phyloP scores from a whole-genome alignment of 495 filamentous ascomycete species.

The Xylaria palmicola region DNA sequence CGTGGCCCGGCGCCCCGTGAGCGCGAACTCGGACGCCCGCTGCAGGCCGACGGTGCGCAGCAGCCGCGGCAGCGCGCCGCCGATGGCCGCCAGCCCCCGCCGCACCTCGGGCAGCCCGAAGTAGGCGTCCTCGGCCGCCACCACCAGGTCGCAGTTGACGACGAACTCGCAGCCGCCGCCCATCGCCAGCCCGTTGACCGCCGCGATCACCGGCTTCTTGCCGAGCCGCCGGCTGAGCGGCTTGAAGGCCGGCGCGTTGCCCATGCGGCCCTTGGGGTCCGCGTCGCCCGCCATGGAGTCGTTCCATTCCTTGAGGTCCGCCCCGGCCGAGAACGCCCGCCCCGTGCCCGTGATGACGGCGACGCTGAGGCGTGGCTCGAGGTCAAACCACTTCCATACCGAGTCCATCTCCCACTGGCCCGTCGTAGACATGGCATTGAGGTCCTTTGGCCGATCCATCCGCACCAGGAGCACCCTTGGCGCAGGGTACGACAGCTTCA shows the following conservation, averaged over 20 bases:
- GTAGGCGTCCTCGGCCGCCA: conserved; percentile 56
- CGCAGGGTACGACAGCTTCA: conserved; percentile 40
- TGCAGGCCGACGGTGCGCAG: conserved; percentile 64
- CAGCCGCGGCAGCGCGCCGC: conserved; percentile 73
- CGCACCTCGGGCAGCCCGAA: conserved; percentile 75
- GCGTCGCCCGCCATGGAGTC: conserved; percentile 26
- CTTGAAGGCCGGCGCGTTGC: conserved; percentile 56
- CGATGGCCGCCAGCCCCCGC: conserved; percentile 69
- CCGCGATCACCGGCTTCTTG: conserved; percentile 74
- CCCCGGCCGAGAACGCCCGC: conserved; percentile 57
- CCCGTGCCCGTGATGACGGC: conserved; percentile 52
- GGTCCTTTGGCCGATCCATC: conserved; percentile 46
- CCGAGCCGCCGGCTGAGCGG: conserved; percentile 50
- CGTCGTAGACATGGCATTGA: conserved; percentile 50
- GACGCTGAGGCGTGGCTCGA: conserved; percentile 45
- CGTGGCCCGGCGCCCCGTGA: conserved; percentile 62
- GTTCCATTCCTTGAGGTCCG: conserved; percentile 55
- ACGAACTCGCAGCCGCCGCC: conserved; percentile 79
- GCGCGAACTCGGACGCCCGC: conserved; percentile 72
- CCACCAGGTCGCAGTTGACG: conserved; percentile 70
- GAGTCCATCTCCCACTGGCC: conserved; percentile 44
- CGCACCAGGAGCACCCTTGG: conserved; percentile 59
- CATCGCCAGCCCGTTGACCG: conserved; percentile 72
- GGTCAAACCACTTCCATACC: conserved; percentile 50
- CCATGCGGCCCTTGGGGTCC: conserved; percentile 34